Percentiles rank a stretch among this genome's conserved stretches.
Conservation (phyloP, 140 eudicot genomes). For the Oenanthe javanica region DNA sequence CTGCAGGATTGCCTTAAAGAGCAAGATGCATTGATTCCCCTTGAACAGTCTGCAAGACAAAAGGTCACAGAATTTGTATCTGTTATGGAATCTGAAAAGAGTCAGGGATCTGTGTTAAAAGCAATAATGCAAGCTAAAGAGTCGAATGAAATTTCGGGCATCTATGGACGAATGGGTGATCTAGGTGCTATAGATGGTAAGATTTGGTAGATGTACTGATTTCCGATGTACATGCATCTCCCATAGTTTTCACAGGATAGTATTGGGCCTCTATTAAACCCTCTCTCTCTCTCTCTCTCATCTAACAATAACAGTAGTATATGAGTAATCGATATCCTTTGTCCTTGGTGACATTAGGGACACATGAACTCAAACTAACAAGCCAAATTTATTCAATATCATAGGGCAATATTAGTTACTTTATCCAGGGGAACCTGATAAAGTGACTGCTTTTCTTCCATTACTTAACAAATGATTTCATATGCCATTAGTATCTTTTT, state of each 20-base stretch:
- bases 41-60: slow-evolving; percentile 73
- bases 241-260: background rate
- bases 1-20: slow-evolving; percentile 60
- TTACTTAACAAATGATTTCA: too few species aligned
- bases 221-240: background rate
- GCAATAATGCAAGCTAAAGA: slow-evolving; percentile 82
- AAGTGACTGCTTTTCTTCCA: background rate
- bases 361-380: background rate
- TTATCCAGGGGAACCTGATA: background rate
- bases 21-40: slow-evolving; percentile 52
- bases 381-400: background rate
- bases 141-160: slow-evolving; percentile 63
- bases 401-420: background rate
- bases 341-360: background rate
- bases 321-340: background rate
- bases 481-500: background rate
- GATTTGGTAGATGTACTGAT: background rate
- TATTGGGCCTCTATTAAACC: background rate
- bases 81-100: slow-evolving; percentile 73
- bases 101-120: slow-evolving; percentile 76
- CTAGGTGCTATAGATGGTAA: slow-evolving; percentile 90
- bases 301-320: background rate
- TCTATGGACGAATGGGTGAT: slow-evolving; percentile 94
- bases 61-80: slow-evolving; percentile 65
- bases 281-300: too few species aligned